Base-by-base conservation (phyloP, 108 stramenopile species). In the Skeletonema costatum region DNA sequence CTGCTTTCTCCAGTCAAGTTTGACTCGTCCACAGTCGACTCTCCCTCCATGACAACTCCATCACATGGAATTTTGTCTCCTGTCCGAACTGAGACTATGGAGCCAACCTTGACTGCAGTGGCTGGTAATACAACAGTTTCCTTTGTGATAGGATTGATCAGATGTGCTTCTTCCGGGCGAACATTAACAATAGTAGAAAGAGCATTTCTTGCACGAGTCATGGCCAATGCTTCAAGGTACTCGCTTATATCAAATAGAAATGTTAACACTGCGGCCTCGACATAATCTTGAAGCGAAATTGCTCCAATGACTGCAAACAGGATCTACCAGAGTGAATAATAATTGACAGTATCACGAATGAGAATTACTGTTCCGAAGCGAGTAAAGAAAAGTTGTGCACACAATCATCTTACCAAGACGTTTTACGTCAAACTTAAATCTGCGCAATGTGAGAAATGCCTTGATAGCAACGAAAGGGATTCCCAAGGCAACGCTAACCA, bases 21-120 rank as follows among this genome's bases (percentile, higher is more conserved):
- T 12, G 89, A 88, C 61, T 92, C 91, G 67, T 92, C 91, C 16
- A 90, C 80, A 13, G 85, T 75, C 3, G 89, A 87, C n/a, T 31
- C 38, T 21, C 91, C 91, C 69, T 90, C 87, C 10, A 95, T 58
- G 2, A 99, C 91, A 38, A 87, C 73, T 21, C 97, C 97, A 74
- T 99, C 98, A 59, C 91, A 92, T 0, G 98, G 97, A 4, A 99
- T 85, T 75, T 94, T 96, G 50, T 94, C 93, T 12, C 98, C 96
- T 7, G 93, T 87, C 44, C 85, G 64, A 25, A 98, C 95, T 16
- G 90, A 86, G 12, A 98, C 88, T 5, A 94, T 30, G 16, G 92
- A 86, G 29, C 98, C 98, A 6, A 88, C 86, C 5, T 83, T 78
- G 13, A 98, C 82, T 36, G 66, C 58, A 16, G 83, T 70, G 2